A percentile compares a stretch with the other conserved stretches of the same genome.
These are phyloP conservation scores for Neospora caninum DNA, from an alignment of 169 alveolate species.

Conservation along the genomic window DNA sequence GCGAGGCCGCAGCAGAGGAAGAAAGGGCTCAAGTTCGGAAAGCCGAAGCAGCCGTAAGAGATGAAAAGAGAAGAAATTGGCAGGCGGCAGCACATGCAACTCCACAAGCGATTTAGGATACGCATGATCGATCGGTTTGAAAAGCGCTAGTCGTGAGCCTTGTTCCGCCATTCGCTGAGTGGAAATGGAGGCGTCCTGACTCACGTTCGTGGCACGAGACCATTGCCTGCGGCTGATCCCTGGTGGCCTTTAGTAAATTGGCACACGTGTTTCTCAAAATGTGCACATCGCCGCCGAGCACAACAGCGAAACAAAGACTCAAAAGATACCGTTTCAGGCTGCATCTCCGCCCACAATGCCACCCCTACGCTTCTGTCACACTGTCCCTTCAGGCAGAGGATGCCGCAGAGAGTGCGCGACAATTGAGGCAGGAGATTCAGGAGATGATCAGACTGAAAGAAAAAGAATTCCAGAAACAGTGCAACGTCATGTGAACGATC, in stretches of 20 bases:
- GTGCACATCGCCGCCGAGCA: too few relatives aligned
- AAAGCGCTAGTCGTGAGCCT: background rate
- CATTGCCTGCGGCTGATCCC: too few relatives aligned
- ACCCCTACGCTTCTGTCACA: too few relatives aligned
- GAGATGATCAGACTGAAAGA: background rate
- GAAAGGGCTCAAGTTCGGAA: conserved; percentile 7
- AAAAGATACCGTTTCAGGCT: too few relatives aligned
- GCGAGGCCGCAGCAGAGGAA: background rate
- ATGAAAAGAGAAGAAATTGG: background rate
- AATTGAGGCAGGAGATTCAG: background rate
- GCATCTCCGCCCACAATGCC: too few relatives aligned
- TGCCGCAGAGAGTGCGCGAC: conserved; percentile 20
- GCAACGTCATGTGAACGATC: background rate
- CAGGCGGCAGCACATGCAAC: background rate
- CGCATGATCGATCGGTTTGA: background rate
- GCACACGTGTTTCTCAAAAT: too few relatives aligned
- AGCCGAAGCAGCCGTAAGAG: background rate
- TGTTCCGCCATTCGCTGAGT: background rate
- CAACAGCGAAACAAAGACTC: too few relatives aligned
- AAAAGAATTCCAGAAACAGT: conserved; percentile 4
- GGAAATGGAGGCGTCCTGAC: background rate
- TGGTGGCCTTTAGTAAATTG: too few relatives aligned
- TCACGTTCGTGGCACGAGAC: background rate
- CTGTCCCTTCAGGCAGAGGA: background rate
- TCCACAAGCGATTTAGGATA: background rate